Conservation (phyloP, 768 basidiomycete species). For the Leccinum disarticulatum region DNA sequence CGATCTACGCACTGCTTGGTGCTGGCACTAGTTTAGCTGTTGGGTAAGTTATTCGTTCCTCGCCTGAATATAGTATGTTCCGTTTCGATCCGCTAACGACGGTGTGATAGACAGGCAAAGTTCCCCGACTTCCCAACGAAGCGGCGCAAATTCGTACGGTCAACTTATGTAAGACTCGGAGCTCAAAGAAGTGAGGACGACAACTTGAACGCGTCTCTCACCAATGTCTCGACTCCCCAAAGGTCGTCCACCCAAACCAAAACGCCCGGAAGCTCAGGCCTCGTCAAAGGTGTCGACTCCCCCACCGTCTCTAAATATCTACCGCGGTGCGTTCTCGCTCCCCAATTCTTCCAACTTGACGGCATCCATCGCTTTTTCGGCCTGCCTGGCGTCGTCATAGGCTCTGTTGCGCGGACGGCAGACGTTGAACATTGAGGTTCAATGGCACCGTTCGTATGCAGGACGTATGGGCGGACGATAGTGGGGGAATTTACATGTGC, state of each 20-base stretch:
- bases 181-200: too few species aligned
- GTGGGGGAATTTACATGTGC: slow-evolving; percentile 48
- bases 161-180: too few species aligned
- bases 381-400: slow-evolving; percentile 38
- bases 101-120: too few species aligned
- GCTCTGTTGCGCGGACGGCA: slow-evolving; percentile 56
- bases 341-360: slow-evolving; percentile 71
- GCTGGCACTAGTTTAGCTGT: too few species aligned
- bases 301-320: slow-evolving; percentile 52
- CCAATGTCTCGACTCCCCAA: slow-evolving; percentile 15
- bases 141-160: too few species aligned
- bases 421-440: slow-evolving; percentile 45
- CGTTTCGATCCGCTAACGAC: too few species aligned
- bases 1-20: too few species aligned
- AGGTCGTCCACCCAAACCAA: slow-evolving; percentile 8
- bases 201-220: too few species aligned
- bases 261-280: slow-evolving; percentile 2
- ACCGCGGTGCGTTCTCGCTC: slow-evolving; percentile 71
- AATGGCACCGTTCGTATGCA: slow-evolving; percentile 51
- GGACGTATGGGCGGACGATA: slow-evolving; percentile 61
- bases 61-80: too few species aligned
- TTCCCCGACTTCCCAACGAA: too few species aligned
- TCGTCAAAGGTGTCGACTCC: slow-evolving; percentile 6
- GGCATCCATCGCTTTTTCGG: slow-evolving; percentile 62
- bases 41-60: too few species aligned